phyloP scores from a whole-genome alignment of 176 grass and related monocot species.

The Carex littledalei region DNA sequence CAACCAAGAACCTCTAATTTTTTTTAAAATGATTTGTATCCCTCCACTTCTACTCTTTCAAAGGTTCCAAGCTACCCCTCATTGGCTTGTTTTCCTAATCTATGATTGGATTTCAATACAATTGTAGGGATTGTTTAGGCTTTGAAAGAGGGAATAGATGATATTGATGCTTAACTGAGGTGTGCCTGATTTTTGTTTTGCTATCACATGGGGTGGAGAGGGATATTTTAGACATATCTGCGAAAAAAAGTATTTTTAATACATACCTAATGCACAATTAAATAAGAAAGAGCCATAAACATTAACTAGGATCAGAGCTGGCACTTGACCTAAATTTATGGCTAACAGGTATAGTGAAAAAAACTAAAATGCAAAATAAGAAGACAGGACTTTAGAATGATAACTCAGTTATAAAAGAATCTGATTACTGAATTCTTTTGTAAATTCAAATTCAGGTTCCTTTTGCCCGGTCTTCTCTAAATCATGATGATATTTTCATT shows the following conservation, averaged over 20 bases:
- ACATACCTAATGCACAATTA: not conserved
- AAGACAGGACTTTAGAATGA: not conserved
- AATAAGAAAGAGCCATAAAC: not conserved
- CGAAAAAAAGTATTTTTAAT: not conserved
- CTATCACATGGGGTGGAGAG: not conserved
- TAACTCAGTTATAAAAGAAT: not conserved
- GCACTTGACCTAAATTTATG: not conserved
- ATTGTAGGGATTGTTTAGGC: not conserved
- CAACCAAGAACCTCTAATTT: constrained; percentile 19
- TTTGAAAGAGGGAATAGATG: not conserved
- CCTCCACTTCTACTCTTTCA: not conserved
- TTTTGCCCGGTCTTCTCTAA: constrained; percentile 74
- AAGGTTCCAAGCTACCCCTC: not conserved
- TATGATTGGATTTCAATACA: not conserved
- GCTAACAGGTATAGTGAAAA: not conserved
- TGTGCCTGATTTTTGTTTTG: not conserved
- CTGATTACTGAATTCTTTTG: not conserved
- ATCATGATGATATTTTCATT: constrained; percentile 96
- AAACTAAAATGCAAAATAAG: not conserved
- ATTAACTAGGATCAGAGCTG: not conserved
- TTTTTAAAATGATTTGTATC: not conserved
- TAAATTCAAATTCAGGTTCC: constrained; percentile 51
- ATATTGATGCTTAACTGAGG: not conserved
- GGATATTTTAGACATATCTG: not conserved
- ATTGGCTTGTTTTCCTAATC: not conserved